These are phyloP conservation scores for Phylloporus sp. DNA, from an alignment of 768 basidiomycete species.

Conservation along the genomic window DNA sequence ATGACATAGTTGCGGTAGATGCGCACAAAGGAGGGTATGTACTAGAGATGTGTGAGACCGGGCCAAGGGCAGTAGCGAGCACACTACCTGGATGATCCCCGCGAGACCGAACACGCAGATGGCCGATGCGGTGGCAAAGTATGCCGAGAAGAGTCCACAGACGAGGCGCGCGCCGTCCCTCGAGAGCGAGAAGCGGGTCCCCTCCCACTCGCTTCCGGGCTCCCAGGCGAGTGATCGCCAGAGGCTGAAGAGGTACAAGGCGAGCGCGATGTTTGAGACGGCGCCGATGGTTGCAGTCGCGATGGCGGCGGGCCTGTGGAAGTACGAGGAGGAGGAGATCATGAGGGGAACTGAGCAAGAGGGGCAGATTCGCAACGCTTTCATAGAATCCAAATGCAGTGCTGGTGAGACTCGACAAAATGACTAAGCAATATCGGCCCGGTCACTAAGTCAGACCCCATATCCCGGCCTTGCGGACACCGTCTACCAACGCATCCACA, in stretches of 20 bases:
- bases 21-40: conserved; percentile 60
- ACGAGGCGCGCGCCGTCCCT: conserved; percentile 44
- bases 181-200: conserved; percentile 37
- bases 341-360: conserved; percentile 2
- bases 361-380: not conserved
- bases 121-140: conserved; percentile 61
- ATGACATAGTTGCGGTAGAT: conserved; percentile 82
- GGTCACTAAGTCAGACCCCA: conserved; percentile 62
- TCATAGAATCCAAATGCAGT: conserved; percentile 5
- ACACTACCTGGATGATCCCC: conserved; percentile 64
- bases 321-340: not conserved
- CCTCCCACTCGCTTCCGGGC: conserved; percentile 47
- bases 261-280: conserved; percentile 38
- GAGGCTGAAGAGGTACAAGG: conserved; percentile 38
- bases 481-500: conserved; percentile 86
- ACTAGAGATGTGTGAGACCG: conserved; percentile 36
- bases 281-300: conserved; percentile 39
- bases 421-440: conserved; percentile 11
- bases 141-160: conserved; percentile 60
- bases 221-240: conserved; percentile 47
- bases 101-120: conserved; percentile 63
- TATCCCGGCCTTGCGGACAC: conserved; percentile 80
- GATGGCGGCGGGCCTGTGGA: conserved; percentile 35
- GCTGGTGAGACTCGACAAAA: conserved; percentile 7
- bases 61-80: not conserved